A percentile compares a stretch with the other conserved stretches of the same genome.
These are phyloP conservation scores for Tephrocybe sp. DNA, from an alignment of 768 basidiomycete genomes.

Conservation along the genomic window DNA sequence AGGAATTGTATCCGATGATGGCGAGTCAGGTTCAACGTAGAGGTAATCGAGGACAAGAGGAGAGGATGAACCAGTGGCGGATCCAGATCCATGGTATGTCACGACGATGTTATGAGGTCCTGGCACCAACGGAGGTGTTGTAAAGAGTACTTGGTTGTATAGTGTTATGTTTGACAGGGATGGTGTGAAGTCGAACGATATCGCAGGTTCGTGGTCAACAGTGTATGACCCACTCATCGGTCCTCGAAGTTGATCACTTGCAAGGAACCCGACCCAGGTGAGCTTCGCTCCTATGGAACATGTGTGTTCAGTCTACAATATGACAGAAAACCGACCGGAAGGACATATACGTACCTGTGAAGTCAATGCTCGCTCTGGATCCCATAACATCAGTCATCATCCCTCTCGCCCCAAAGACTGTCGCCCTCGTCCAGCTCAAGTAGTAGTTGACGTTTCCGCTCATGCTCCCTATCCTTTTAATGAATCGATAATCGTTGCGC, in stretches of 20 bases:
- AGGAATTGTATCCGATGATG: too few species aligned
- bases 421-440: background rate
- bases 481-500: background rate
- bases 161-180: slow-evolving; percentile 8
- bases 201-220: slow-evolving; percentile 21
- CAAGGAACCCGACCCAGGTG: slow-evolving; percentile 21
- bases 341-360: slow-evolving; percentile 9
- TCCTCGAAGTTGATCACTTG: background rate
- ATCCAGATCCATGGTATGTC: slow-evolving; percentile 4
- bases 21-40: background rate
- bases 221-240: slow-evolving; percentile 19
- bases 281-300: slow-evolving; percentile 21
- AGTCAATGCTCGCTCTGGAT: slow-evolving; percentile 1
- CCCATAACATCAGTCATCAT: background rate
- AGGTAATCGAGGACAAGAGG: slow-evolving; percentile 20
- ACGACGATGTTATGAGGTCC: slow-evolving; percentile 21
- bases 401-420: background rate
- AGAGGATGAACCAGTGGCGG: slow-evolving; percentile 12
- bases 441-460: background rate
- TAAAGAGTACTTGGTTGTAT: slow-evolving; percentile 22
- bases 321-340: background rate
- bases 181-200: slow-evolving; percentile 17
- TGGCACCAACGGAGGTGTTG: slow-evolving; percentile 12
- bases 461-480: background rate
- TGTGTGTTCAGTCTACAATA: background rate